Evolutionary conservation across 1,139 yeast genomes (phyloP).

Genomic region (Debaryomyces singareniensis): DNA sequence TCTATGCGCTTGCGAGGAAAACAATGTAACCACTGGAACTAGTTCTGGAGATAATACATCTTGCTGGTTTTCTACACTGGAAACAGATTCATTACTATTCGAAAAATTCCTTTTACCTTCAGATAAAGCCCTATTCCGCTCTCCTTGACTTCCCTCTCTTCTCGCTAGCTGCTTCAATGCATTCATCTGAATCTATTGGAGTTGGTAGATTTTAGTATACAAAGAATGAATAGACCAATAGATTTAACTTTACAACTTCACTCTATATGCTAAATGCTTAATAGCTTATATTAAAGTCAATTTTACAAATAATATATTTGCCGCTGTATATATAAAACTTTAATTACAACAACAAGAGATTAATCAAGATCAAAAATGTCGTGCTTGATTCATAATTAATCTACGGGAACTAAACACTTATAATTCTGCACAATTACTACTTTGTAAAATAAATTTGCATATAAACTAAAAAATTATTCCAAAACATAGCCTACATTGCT

Average conservation of each 20-base stretch:
- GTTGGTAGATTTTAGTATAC: conserved; percentile 1
- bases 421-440: no score
- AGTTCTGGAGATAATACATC: conserved; percentile 55
- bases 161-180: conserved; percentile 1
- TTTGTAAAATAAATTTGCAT: no score
- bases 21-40: conserved; percentile 66
- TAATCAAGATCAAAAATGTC: no score
- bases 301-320: no score
- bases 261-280: no score
- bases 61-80: conserved; percentile 1
- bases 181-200: conserved; percentile 1
- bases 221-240: conserved; percentile 2
- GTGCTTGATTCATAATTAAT: no score
- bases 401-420: no score
- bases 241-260: background rate
- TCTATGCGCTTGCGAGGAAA: conserved; percentile 68
- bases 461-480: no score
- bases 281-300: no score
- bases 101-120: background rate
- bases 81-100: background rate
- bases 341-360: no score
- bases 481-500: no score
- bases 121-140: background rate
- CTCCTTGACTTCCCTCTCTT: conserved; percentile 2
- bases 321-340: no score